These are phyloP conservation scores for Pseudopithomyces chartarum DNA, from an alignment of 2,329 filamentous ascomycete species.

Conservation along the genomic window DNA sequence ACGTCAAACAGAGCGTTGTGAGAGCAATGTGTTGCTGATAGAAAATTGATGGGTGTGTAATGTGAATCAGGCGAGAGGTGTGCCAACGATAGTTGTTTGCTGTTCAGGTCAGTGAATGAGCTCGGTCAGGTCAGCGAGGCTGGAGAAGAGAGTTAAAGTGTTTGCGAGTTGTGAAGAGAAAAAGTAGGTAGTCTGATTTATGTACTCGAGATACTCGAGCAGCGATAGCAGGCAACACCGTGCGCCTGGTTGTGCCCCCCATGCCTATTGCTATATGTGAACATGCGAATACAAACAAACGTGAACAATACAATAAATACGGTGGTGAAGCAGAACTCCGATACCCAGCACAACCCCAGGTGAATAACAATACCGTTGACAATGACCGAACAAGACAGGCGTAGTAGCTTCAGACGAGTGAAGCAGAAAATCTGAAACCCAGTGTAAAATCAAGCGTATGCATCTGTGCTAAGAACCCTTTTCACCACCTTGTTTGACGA, in stretches of 20 bases:
- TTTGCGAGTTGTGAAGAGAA: not conserved
- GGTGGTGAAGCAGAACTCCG: not conserved
- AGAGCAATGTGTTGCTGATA: no score
- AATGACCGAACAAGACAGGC: not conserved
- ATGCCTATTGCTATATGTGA: not conserved
- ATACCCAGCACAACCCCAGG: no score
- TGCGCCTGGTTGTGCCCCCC: not conserved
- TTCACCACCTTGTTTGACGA: constrained; percentile 49
- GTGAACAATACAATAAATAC: no score
- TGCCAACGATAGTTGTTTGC: no score
- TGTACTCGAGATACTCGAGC: not conserved
- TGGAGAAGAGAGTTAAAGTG: not conserved
- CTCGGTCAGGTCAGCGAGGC: not conserved
- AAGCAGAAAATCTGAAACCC: not conserved
- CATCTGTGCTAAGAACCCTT: constrained; percentile 19
- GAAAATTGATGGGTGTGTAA: no score
- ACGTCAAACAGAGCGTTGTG: no score
- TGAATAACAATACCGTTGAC: not conserved
- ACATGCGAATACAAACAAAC: no score
- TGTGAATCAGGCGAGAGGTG: no score
- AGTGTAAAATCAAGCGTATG: not conserved
- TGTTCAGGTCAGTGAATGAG: not conserved
- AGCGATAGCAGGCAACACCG: not conserved
- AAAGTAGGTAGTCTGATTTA: not conserved
- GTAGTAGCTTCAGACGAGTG: no score